phyloP scores from a whole-genome alignment of 192 early-diverging fungal species.

The Coemansia sp. region DNA sequence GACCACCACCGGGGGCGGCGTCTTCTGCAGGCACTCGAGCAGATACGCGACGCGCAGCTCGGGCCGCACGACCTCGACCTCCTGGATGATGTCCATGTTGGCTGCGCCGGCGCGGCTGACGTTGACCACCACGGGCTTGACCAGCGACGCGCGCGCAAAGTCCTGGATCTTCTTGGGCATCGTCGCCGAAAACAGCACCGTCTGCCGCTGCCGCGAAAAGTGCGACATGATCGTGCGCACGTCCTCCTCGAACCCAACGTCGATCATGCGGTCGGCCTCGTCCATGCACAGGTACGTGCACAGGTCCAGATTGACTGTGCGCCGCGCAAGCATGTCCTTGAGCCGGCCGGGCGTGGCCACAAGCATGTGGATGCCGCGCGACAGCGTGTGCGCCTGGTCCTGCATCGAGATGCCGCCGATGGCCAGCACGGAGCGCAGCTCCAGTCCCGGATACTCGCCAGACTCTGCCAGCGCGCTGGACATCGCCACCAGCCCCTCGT shows the following conservation, averaged over 20 bases:
- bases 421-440: conserved; percentile 75
- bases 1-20: conserved; percentile 89
- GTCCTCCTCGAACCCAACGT: conserved; percentile 98
- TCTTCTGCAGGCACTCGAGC: conserved; percentile 95
- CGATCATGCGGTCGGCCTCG: conserved; percentile 98
- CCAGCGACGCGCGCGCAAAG: conserved; percentile 86
- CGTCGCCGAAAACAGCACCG: conserved; percentile 91
- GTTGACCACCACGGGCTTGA: conserved; percentile 90
- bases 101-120: conserved; percentile 96
- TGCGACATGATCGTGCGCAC: conserved; percentile 93
- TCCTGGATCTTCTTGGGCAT: conserved; percentile 99
- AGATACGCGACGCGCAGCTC: conserved; percentile 94
- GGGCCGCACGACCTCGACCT: conserved; percentile 95
- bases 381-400: conserved; percentile 73
- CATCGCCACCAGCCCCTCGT: conserved; percentile 74
- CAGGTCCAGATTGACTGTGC: conserved; percentile 82
- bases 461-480: conserved; percentile 55
- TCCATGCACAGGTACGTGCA: conserved; percentile 94
- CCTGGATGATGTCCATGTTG: conserved; percentile 94
- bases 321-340: conserved; percentile 85
- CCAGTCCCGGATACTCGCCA: conserved; percentile 60
- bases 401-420: conserved; percentile 95
- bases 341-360: conserved; percentile 94
- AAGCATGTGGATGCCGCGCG: conserved; percentile 85
- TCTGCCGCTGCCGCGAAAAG: conserved; percentile 93